Evolutionary conservation across 352 stramenopile genomes (phyloP).

Genomic region (Globisporangium radiosum): DNA sequence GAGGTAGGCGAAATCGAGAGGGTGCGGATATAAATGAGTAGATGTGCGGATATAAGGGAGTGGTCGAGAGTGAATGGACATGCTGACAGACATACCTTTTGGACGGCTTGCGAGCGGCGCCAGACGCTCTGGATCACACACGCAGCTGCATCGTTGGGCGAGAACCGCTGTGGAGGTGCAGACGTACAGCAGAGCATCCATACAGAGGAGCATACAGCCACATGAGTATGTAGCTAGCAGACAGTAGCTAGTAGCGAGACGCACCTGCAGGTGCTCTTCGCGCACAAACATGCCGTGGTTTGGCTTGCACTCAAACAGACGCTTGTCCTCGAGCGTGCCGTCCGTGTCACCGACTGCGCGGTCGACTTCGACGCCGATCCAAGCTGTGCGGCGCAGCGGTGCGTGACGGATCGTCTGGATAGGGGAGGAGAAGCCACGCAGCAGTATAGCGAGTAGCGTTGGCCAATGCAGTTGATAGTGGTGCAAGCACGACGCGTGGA

Average conservation of each 20-base stretch:
- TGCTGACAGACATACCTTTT: constrained; percentile 37
- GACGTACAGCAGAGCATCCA: too few relatives aligned
- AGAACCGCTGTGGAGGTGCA: constrained; percentile 51
- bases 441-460: too few relatives aligned
- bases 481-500: too few relatives aligned
- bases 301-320: constrained; percentile 77
- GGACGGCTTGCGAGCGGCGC: constrained; percentile 57
- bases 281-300: constrained; percentile 83
- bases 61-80: background rate
- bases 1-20: background rate
- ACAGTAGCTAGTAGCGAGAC: background rate
- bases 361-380: constrained; percentile 84
- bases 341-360: constrained; percentile 72
- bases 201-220: background rate
- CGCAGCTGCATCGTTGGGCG: constrained; percentile 58
- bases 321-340: constrained; percentile 61
- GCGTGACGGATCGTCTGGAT: constrained; percentile 62
- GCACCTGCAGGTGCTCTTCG: constrained; percentile 65
- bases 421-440: background rate
- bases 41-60: background rate
- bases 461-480: too few relatives aligned
- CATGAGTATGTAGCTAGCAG: background rate
- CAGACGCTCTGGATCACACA: constrained; percentile 74
- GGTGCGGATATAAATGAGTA: background rate
- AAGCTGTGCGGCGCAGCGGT: constrained; percentile 34